phyloP scores from a whole-genome alignment of 306 rosid genomes.

The Gastrolobium villosum region DNA sequence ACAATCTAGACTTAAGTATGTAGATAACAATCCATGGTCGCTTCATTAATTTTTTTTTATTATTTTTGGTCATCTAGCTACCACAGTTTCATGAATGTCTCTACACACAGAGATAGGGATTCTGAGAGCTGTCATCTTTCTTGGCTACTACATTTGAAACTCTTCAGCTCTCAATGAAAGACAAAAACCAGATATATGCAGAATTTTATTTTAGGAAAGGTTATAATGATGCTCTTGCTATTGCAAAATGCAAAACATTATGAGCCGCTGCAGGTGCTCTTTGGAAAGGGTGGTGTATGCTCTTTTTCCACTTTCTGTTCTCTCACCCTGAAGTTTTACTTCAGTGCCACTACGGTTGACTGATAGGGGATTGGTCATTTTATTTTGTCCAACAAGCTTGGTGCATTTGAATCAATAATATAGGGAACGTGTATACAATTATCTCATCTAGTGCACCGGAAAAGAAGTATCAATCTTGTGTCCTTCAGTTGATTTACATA shows the following conservation, averaged over 20 bases:
- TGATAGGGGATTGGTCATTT: slow-evolving; percentile 24
- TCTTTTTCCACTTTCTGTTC: not conserved
- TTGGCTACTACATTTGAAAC: not conserved
- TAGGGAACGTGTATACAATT: not conserved
- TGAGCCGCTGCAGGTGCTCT: slow-evolving; percentile 40
- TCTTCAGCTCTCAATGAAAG: no score
- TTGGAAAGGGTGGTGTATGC: slow-evolving; percentile 21
- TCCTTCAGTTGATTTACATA: no score
- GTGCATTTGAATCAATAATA: slow-evolving; percentile 21
- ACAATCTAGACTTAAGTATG: slow-evolving; percentile 13
- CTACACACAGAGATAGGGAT: not conserved
- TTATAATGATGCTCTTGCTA: not conserved
- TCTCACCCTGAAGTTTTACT: slow-evolving; percentile 32
- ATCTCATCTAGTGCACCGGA: not conserved
- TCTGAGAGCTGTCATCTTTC: not conserved
- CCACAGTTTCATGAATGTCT: slow-evolving; percentile 32
- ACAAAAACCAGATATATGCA: no score
- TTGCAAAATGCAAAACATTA: slow-evolving; percentile 23
- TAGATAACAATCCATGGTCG: not conserved
- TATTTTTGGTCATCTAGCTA: not conserved
- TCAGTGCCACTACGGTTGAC: slow-evolving; percentile 39
- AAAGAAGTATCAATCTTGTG: no score
- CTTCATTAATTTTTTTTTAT: not conserved
- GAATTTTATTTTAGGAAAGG: no score
- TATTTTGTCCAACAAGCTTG: slow-evolving; percentile 31